Evolutionary conservation across 345 rosid genomes (phyloP).

Genomic region (Iberis pinnata): DNA sequence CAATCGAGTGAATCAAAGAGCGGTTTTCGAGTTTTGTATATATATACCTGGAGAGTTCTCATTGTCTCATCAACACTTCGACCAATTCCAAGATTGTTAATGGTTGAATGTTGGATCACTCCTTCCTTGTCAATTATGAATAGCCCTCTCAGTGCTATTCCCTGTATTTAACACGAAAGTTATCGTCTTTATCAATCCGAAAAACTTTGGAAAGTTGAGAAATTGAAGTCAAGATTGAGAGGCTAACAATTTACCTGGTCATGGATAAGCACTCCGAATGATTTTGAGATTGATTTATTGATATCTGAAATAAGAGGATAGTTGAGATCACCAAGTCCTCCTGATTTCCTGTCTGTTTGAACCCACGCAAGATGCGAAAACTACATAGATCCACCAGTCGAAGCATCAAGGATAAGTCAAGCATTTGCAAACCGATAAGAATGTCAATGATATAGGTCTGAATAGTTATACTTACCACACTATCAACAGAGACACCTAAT

Average conservation of each 20-base stretch:
- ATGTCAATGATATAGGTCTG: not conserved
- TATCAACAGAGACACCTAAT: constrained; percentile 74
- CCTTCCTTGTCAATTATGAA: constrained; percentile 91
- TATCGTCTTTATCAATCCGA: not conserved
- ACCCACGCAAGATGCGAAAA: constrained; percentile 99
- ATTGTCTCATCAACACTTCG: constrained; percentile 83
- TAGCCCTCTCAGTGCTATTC: constrained; percentile 79
- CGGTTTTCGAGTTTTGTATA: not conserved
- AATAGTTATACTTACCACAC: constrained; percentile 55
- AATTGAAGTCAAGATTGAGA: not conserved
- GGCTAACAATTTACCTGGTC: constrained; percentile 58
- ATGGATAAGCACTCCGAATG: constrained; percentile 73
- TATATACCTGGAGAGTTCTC: constrained; percentile 84
- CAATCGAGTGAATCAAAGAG: not conserved
- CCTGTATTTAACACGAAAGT: constrained; percentile 33
- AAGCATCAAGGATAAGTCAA: not conserved
- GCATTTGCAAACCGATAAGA: constrained; percentile 14
- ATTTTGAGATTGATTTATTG: constrained; percentile 81
- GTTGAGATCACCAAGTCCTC: constrained; percentile 95
- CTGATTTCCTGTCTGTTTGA: constrained; percentile 94
- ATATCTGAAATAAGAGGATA: constrained; percentile 84
- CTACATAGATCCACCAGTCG: constrained; percentile 31
- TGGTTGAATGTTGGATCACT: constrained; percentile 83
- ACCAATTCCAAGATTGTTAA: constrained; percentile 88
- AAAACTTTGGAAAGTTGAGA: not conserved